Base-by-base conservation (phyloP, 495 filamentous ascomycete genomes). In the Talaromyces stipitatus region DNA sequence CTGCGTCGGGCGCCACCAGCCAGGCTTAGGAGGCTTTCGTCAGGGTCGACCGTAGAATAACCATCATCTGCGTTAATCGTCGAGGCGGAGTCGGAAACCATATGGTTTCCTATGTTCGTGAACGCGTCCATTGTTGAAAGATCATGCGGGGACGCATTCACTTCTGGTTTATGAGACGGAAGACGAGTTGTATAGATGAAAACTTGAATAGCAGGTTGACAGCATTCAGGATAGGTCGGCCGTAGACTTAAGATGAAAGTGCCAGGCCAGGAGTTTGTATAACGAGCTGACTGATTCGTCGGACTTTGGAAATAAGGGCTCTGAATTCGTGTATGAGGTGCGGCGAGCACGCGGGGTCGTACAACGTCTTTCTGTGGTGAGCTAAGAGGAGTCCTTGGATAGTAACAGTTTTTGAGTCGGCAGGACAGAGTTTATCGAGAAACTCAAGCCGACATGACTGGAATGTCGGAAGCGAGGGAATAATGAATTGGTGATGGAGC, bases 31-130 rank as follows among this genome's bases (percentile, higher is more conserved):
- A 88, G 77, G 69, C 79, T 84, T 70, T 94, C 89, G 63, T 91
- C 87, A 33, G 89, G 79, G 58, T 91, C 90, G 64, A 85, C 77
- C 47, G 80, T 78, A 9, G 80, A 84, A 20, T 84, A 72, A 60
- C 86, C 79, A 69, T 89, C 87, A 52, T 80, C 85, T 52, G 84
- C 85, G 65, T 90, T 87, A 60, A 95, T 92, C 28, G 83, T 82
- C 30, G 83, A 82, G 24, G 82, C 82, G 22, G 84, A 87, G 67
- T 89, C 82, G 60, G 82, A 87, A 66, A 88, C 83, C 59, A 90
- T 78, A 70, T 91, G 86, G 68, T 91, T 92, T 55, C 87, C 89
- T 47, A 94, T 79, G 65, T 92, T 87, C 55, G 86, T 92, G 65
- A 94, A 94, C 55, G 89, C 88, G 68, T 91, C 88, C 88, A 91